phyloP scores from a whole-genome alignment of 2,329 filamentous ascomycete species.

The Aureobasidium sp. region DNA sequence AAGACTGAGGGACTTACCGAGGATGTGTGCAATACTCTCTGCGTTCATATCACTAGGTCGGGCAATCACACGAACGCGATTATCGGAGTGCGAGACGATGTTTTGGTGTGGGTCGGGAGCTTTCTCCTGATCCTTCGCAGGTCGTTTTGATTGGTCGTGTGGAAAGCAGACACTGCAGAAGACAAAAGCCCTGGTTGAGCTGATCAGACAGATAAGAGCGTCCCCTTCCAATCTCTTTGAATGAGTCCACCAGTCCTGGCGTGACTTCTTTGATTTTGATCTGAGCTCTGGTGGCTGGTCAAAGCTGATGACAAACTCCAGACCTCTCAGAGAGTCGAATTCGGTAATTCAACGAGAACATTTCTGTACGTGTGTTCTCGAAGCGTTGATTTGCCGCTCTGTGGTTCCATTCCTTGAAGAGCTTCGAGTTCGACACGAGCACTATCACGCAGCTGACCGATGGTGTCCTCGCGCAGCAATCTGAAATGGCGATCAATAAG shows the following conservation, averaged over 20 bases:
- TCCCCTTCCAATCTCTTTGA: constrained; percentile 45
- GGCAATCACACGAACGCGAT: constrained; percentile 20
- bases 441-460: constrained; percentile 47
- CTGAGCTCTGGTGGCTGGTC: constrained; percentile 35
- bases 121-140: neutral
- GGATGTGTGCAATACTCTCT: neutral
- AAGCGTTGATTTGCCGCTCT: neutral
- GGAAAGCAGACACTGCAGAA: constrained; percentile 25
- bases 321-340: constrained; percentile 35
- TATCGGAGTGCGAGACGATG: neutral
- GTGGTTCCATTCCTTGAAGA: constrained; percentile 21
- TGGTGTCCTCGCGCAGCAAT: constrained; percentile 49
- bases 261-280: constrained; percentile 23
- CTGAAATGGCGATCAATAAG: constrained; percentile 51
- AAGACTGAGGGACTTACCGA: neutral
- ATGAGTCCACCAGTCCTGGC: constrained; percentile 46
- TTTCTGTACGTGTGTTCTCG: constrained; percentile 31
- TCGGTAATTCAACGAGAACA: constrained; percentile 26
- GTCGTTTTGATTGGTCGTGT: constrained; percentile 15
- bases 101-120: neutral
- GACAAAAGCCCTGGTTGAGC: constrained; percentile 24
- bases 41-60: neutral
- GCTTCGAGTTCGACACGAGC: constrained; percentile 36
- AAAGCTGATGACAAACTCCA: constrained; percentile 42
- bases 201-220: constrained; percentile 45